Evolutionary conservation across 805 yeast species (phyloP).

Genomic region (Candida qinlingensis): DNA sequence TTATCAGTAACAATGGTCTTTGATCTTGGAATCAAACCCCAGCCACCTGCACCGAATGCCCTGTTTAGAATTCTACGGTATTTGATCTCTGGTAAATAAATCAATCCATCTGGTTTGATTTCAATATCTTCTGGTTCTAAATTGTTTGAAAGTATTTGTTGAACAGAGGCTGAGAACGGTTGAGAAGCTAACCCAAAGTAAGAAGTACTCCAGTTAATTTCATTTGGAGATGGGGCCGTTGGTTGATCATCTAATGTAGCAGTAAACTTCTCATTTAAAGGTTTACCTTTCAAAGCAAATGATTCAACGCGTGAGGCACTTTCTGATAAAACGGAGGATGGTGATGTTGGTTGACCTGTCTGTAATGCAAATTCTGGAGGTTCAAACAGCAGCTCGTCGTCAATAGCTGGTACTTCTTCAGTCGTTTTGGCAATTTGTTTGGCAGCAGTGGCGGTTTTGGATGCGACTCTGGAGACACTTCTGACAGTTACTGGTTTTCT

Average conservation of each 20-base stretch:
- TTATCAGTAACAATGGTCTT: conserved; percentile 72
- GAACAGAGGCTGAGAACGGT: conserved; percentile 63
- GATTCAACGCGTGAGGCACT: not conserved
- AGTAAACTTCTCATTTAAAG: conserved; percentile 15
- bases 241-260: conserved; percentile 21
- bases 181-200: conserved; percentile 79
- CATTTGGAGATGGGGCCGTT: conserved; percentile 11
- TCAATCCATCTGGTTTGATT: conserved; percentile 90
- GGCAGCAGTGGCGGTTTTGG: not conserved
- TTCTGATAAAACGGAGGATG: not conserved
- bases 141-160: conserved; percentile 54
- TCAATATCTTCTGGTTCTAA: conserved; percentile 75
- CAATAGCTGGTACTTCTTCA: not conserved
- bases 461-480: conserved; percentile 1
- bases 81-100: conserved; percentile 92
- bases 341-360: conserved; percentile 16
- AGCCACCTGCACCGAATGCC: conserved; percentile 98
- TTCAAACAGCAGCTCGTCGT: conserved; percentile 9
- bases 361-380: conserved; percentile 22
- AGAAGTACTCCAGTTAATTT: conserved; percentile 75
- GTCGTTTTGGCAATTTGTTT: not conserved
- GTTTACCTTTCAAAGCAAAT: conserved; percentile 13
- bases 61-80: conserved; percentile 82
- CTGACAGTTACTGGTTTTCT: conserved; percentile 3
- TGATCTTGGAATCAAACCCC: conserved; percentile 95